Evolutionary conservation across 805 yeast genomes (phyloP), one percentile per base, ranked within the genome.

Genomic region (Blastobotrys chiropterorum): DNA sequence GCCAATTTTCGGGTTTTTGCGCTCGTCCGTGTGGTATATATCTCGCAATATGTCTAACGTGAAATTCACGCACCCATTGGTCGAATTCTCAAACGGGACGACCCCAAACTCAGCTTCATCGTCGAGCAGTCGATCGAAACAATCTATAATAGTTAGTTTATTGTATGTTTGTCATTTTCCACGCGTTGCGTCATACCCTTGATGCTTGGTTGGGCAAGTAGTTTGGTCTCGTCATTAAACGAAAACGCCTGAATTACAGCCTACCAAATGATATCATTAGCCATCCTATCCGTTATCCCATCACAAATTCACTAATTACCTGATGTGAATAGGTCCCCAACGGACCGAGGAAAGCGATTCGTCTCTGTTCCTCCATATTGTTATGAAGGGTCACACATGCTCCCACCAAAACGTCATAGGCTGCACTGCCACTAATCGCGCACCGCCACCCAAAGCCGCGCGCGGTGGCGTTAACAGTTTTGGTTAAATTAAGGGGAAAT

Each of bases 321-420:
- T 90, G 95, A 60, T 92, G 95, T 1, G 98, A 86, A 67, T 89
- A 94, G 0, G 97, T 92, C 1, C 97, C 97, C 48, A 73, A 73
- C 0, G 99, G 99, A 0, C 98, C 99, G 48, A 92, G 69, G 62
- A 80, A 92, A 2, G 87, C 89, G 3, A 67, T 59, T 48, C 45
- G 50, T 50, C 44, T 38, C 22, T 26, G 17, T 34, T 34, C 21
- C 13, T 34, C 48, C 15, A 15, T 44, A 26, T 26, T 26, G 34
- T 26, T 26, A 26, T 26, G 34, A 26, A 5, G 34, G 34, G 16
- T 15, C 11, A 40, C 43, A 14, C 15, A 19, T 40, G 3, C 11
- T 40, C 43, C 20, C 43, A 7, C 43, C 20, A 19, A 40, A 16
- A 40, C 43, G 34, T 26, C 34, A 26, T 26, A 26, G 5, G 34